Base-by-base conservation (phyloP, 1,139 yeast genomes). In the Spencermartinsiella ligniputridi region DNA sequence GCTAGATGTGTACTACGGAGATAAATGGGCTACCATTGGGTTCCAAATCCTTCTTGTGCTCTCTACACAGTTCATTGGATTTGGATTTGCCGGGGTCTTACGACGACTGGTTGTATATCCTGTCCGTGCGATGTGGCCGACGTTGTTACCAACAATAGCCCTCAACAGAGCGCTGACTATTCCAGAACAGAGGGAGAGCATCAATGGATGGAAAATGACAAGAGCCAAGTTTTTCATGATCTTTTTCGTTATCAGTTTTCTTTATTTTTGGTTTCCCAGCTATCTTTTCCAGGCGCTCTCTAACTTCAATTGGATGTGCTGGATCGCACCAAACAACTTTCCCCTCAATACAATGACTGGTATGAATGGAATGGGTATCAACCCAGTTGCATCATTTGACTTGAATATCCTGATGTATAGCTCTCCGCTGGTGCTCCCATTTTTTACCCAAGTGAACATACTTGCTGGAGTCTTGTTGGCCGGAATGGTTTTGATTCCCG, bases 1-100 rank as follows among this genome's bases (percentile, higher is more conserved):
- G 44, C 52, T 69, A 19, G 56, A 60, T 6, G 50, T 61, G 36
- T 76, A 63, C 53, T 75, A 75, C 49, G 64, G 68, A 34, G 50
- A 58, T 35, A 60, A 62, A 36, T 72, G 77, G 74, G 74, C 71
- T 5, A 64, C 66, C 21, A 67, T 67, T 50, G 79, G 81, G 18
- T 76, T 73, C 53, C 79, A 76, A 56, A 56, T 74, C 33, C 57
- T 76, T 44, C 60, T 81, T 39, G 68, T 74, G 5, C 55, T 78
- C 36, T 68, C 80, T 1, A 72, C 83, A 2, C 81, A 79, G 55
- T 72, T 71, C 51, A 58, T 81, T 54, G 87, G 87, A 25, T 72
- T 79, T 53, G 82, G 83, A 1, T 70, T 79, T 56, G 81, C 84
- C 20, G 84, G 86, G 42, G 55, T 81, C 24, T 62, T 78, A 61